Conservation (phyloP, 2,329 filamentous ascomycete species). For the Claviceps monticola region DNA sequence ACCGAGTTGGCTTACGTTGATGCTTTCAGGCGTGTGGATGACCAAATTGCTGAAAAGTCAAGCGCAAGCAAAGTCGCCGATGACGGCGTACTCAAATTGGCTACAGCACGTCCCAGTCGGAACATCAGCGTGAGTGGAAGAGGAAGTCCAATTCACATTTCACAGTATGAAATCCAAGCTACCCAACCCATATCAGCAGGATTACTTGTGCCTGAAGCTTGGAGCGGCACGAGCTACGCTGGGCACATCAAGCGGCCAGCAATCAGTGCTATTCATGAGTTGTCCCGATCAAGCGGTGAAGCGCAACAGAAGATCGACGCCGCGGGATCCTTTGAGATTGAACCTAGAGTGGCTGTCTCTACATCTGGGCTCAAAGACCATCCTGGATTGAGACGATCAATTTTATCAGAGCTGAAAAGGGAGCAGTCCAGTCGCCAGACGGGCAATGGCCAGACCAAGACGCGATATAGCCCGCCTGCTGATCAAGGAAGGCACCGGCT, state of each 20-base stretch:
- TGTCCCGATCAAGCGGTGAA: not conserved
- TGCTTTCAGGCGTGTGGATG: not conserved
- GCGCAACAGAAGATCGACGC: not conserved
- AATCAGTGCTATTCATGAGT: not conserved
- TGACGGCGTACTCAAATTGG: not conserved
- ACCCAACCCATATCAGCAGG: not conserved
- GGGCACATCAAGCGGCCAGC: not conserved
- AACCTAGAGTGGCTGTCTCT: not conserved
- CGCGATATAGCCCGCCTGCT: not conserved
- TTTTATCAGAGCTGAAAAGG: conserved; percentile 1
- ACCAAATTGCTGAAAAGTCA: not conserved
- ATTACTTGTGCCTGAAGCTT: not conserved
- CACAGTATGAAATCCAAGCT: not conserved
- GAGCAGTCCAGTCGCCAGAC: not conserved
- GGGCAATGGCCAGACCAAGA: not conserved
- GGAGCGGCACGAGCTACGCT: not conserved
- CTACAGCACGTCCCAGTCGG: not conserved
- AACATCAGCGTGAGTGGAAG: conserved; percentile 2
- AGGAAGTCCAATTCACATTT: conserved; percentile 4
- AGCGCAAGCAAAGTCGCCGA: not conserved
- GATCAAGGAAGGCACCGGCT: conserved; percentile 2
- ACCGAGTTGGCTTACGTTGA: not conserved
- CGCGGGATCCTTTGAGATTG: not conserved
- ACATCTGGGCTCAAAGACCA: not conserved
- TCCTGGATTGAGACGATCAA: not conserved